A percentile compares a stretch with the other conserved stretches of the same genome.
These are phyloP conservation scores for Gardenia jasminoides DNA, from an alignment of 257 asterid genomes.

Conservation along the genomic window DNA sequence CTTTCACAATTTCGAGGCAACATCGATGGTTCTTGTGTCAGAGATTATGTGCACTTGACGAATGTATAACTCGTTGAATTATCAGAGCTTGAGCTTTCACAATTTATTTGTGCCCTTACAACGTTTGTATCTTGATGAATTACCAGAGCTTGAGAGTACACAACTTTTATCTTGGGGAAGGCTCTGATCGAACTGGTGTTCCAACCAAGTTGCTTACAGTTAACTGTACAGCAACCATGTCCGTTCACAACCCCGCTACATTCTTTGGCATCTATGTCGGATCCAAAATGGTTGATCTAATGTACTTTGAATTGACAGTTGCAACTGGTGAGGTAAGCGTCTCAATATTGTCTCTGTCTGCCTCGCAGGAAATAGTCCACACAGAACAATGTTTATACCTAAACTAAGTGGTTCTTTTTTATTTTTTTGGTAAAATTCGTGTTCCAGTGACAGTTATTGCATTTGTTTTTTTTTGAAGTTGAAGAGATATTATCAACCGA, in stretches of 20 bases:
- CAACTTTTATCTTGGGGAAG: conserved; percentile 45
- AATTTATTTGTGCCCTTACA: neutral
- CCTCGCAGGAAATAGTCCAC: neutral
- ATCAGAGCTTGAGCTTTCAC: neutral
- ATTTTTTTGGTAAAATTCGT: neutral
- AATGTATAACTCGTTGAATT: neutral
- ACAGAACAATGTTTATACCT: neutral
- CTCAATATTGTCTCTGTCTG: neutral
- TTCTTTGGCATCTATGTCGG: conserved; percentile 60
- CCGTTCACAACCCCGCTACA: conserved; percentile 56
- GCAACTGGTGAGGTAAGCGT: conserved; percentile 67
- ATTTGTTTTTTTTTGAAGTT: conserved; percentile 31
- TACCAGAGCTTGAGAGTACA: conserved; percentile 44
- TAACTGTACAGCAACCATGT: conserved; percentile 53
- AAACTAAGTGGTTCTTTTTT: neutral
- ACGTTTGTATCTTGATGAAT: neutral
- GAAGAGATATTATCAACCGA: conserved; percentile 55
- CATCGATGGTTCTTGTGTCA: neutral
- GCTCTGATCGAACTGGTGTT: conserved; percentile 67
- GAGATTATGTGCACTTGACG: neutral
- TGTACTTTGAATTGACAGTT: conserved; percentile 44
- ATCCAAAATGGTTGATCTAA: conserved; percentile 43
- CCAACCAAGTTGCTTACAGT: conserved; percentile 57
- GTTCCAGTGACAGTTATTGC: neutral
- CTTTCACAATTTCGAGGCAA: neutral